phyloP scores from a whole-genome alignment of 2,329 filamentous ascomycete genomes.

The Aspergillus niger region DNA sequence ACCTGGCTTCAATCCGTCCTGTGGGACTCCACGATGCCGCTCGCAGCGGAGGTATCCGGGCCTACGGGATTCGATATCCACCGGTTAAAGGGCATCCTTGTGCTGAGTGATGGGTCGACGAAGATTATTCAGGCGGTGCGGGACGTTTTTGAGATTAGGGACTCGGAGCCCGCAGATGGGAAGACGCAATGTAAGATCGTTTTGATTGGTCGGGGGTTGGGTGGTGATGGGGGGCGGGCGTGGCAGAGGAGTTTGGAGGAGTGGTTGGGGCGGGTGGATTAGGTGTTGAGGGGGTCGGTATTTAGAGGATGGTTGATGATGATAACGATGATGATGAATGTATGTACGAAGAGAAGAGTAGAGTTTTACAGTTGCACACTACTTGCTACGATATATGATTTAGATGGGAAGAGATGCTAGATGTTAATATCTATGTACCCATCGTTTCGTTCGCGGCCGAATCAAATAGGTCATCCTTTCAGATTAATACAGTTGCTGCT shows the following conservation, averaged over 20 bases:
- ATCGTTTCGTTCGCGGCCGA: neutral
- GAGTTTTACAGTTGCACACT: too few relatives aligned
- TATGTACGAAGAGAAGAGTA: neutral
- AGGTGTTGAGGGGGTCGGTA: conserved; percentile 6
- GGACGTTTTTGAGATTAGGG: conserved; percentile 89
- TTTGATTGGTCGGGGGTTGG: conserved; percentile 49
- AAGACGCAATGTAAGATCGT: conserved; percentile 47
- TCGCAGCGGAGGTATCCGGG: conserved; percentile 15
- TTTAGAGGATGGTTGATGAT: neutral
- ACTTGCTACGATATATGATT: too few relatives aligned
- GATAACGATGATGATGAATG: neutral
- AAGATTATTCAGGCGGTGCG: conserved; percentile 89
- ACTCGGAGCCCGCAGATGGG: conserved; percentile 45
- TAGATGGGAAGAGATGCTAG: too few relatives aligned
- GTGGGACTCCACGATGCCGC: conserved; percentile 65
- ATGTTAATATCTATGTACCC: too few relatives aligned
- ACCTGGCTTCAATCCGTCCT: conserved; percentile 79
- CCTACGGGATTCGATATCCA: conserved; percentile 72
- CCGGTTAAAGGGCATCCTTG: conserved; percentile 78
- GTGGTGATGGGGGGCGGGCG: conserved; percentile 26
- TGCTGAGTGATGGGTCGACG: conserved; percentile 63
- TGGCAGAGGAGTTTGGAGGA: conserved; percentile 42
- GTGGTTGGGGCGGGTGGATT: conserved; percentile 22
- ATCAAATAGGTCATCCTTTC: conserved; percentile 22
- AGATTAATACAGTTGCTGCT: conserved; percentile 33